Base-by-base conservation (phyloP, 805 yeast species). In the Schwanniomyces polymorphus region DNA sequence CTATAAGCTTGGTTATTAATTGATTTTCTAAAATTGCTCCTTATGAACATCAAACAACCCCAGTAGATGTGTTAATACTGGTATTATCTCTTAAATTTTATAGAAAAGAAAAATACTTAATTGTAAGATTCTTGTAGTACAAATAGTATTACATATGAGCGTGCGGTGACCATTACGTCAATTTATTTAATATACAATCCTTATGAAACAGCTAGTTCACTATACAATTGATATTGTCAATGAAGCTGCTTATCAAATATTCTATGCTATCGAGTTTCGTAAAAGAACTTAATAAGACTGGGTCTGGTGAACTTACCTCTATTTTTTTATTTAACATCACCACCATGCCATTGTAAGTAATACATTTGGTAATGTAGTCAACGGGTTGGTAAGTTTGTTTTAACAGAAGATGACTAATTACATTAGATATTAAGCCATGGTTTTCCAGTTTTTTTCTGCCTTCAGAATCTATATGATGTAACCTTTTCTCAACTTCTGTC, bases 251-350 rank as follows among this genome's bases (percentile, higher is more conserved):
- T 18, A 78, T 64, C 42, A 75, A 63, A 48, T 76, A 75, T 58
- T 85, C 88, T 35, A 86, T 64, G 39, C 84, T 79, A 46, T 78
- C 85, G 50, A 86, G 67, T 56, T 86, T 86, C 5, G 86, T 78
- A 51, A 81, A 76, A 1, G 84, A 76, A 42, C 86, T 79, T 33
- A 85, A 70, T 44, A 86, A 61, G 7, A 80, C 74, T 2, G 91
- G 91, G 56, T 86, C 92, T 21, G 86, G 83, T 3, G 85, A 78
- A 25, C 81, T 75, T 3, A 84, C 82, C 48, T 81, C 82, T 18
- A 83, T 66, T 47, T 80, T 82, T 49, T 79, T 84, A 50, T 70
- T 66, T 23, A 85, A 82, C 57, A 81, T 80, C 23, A 85, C 91
- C 38, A 85, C 89, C 53, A 68, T 72, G 37, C 72, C 68, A 48